These are phyloP conservation scores for Microbotryum saponariae DNA, from an alignment of 1,284 basidiomycete species.

Conservation along the genomic window DNA sequence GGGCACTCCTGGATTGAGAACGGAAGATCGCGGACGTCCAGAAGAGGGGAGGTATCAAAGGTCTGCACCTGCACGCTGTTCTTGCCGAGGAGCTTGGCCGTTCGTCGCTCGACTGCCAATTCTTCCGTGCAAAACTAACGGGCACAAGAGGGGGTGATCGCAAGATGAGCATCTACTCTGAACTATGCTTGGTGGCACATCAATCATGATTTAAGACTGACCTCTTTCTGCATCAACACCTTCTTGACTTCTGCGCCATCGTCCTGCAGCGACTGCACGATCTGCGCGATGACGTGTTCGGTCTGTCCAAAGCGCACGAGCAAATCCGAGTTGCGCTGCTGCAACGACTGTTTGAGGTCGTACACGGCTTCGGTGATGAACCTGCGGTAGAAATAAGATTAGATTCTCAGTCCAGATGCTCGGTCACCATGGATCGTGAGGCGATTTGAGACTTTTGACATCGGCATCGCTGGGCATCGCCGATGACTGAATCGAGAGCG, in stretches of 20 bases:
- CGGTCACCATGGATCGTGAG: too few relatives aligned
- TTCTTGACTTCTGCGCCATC: constrained; percentile 43
- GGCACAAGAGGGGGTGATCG: constrained; percentile 1
- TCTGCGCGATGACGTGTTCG: constrained; percentile 42
- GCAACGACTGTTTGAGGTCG: constrained; percentile 44
- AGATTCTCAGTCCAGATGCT: too few relatives aligned
- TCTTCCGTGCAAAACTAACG: constrained; percentile 38
- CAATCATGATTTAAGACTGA: constrained; percentile 21
- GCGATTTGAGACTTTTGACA: too few relatives aligned
- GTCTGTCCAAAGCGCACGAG: constrained; percentile 48
- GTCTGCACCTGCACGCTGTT: constrained; percentile 32
- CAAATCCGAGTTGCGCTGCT: constrained; percentile 46
- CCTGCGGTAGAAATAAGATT: constrained; percentile 25
- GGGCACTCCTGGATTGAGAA: constrained; percentile 44
- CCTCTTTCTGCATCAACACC: constrained; percentile 46
- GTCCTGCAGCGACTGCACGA: constrained; percentile 42
- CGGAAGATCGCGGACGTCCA: constrained; percentile 45
- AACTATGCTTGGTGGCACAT: background rate
- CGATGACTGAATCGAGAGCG: too few relatives aligned
- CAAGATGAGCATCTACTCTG: background rate
- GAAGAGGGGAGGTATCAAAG: constrained; percentile 41
- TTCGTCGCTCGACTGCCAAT: constrained; percentile 27
- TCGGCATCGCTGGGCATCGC: too few relatives aligned
- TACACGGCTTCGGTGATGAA: constrained; percentile 49
- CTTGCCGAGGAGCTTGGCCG: constrained; percentile 26